Conservation (phyloP, 1,139 yeast genomes). For the Scheffersomyces stambukii region DNA sequence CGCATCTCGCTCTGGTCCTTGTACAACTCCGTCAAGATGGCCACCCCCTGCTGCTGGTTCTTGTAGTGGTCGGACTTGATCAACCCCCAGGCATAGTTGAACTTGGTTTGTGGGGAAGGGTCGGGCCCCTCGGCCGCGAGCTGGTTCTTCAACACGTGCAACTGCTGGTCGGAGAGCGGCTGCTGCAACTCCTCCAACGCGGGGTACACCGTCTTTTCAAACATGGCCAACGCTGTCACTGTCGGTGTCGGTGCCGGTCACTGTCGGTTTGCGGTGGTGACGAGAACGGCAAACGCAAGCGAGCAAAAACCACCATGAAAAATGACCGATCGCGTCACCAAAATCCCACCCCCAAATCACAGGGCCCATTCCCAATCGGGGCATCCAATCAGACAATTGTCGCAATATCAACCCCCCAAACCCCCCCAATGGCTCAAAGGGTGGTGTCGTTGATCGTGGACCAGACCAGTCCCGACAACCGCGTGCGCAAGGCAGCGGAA, state of each 20-base stretch:
- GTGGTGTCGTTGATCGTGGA: conserved; percentile 19
- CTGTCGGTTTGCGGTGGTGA: no score
- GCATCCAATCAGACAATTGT: no score
- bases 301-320: no score
- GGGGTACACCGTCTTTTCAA: conserved; percentile 21
- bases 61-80: conserved; percentile 60
- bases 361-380: no score
- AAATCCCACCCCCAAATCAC: no score
- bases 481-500: conserved; percentile 31
- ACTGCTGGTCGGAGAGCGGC: conserved; percentile 71
- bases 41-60: conserved; percentile 77
- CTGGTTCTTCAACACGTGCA: conserved; percentile 71
- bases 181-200: conserved; percentile 42
- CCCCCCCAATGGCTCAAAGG: conserved; percentile 4
- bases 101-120: conserved; percentile 77
- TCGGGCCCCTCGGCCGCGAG: conserved; percentile 77
- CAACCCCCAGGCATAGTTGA: conserved; percentile 96
- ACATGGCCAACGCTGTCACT: conserved; percentile 4
- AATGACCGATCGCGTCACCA: no score
- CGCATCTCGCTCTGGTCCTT: conserved; percentile 78
- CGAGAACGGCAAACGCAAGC: no score
- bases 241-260: no score
- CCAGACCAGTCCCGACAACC: conserved; percentile 38
- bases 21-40: conserved; percentile 68
- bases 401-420: no score